phyloP scores from a whole-genome alignment of 805 yeast species.

The Sugiyamaella chiloensis region DNA sequence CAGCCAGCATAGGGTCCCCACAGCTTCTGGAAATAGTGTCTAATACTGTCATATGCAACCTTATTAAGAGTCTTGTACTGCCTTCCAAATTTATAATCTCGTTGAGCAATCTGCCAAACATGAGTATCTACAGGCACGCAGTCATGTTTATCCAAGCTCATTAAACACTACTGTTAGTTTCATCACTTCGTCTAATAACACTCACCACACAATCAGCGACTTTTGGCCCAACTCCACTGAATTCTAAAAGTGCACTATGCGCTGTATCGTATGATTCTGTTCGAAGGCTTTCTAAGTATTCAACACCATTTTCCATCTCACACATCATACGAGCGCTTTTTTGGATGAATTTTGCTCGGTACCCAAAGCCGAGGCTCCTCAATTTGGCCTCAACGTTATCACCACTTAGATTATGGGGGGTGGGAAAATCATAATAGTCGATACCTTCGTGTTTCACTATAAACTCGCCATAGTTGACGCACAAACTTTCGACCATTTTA shows the following conservation, averaged over 20 bases:
- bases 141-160: constrained; percentile 83
- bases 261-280: constrained; percentile 47
- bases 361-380: constrained; percentile 65
- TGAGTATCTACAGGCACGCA: constrained; percentile 96
- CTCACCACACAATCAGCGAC: constrained; percentile 86
- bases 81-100: constrained; percentile 65
- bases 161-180: constrained; percentile 48
- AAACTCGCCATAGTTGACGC: constrained; percentile 64
- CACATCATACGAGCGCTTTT: constrained; percentile 63
- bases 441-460: constrained; percentile 53
- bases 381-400: constrained; percentile 44
- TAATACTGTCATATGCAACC: constrained; percentile 52
- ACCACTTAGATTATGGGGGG: constrained; percentile 48
- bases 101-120: constrained; percentile 80
- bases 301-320: constrained; percentile 34
- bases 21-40: constrained; percentile 54
- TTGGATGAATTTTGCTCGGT: constrained; percentile 83
- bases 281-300: constrained; percentile 38
- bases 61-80: constrained; percentile 46
- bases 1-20: constrained; percentile 97
- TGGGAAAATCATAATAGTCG: constrained; percentile 71
- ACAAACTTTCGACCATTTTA: constrained; percentile 80
- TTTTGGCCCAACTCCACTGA: constrained; percentile 93
- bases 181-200: background rate
- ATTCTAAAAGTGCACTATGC: constrained; percentile 57